These are phyloP conservation scores for Radiomyces spectabilis DNA, from an alignment of 192 early-diverging fungal species.

Conservation along the genomic window DNA sequence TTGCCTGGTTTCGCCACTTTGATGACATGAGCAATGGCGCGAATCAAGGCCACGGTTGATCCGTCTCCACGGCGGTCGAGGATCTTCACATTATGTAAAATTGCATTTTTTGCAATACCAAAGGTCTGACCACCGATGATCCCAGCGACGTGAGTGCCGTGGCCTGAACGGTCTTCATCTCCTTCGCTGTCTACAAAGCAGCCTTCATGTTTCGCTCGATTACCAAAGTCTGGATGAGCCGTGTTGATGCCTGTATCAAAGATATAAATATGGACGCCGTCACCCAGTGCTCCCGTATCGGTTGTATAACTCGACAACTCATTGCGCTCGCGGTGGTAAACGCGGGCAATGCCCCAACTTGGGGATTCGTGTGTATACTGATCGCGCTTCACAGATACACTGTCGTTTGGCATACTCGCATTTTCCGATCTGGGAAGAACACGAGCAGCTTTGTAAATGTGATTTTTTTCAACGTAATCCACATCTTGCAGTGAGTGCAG, in stretches of 20 bases:
- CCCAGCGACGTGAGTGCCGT: constrained; percentile 32
- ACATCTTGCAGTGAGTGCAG: not conserved
- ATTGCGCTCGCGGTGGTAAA: constrained; percentile 28
- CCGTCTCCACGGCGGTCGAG: constrained; percentile 46
- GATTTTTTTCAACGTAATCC: constrained; percentile 22
- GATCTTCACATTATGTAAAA: constrained; percentile 51
- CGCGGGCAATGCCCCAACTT: constrained; percentile 47
- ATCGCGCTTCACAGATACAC: too few relatives aligned
- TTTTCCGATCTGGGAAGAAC: too few relatives aligned
- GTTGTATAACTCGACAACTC: constrained; percentile 43
- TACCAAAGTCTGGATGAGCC: constrained; percentile 40
- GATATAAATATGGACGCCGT: constrained; percentile 54
- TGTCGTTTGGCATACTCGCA: too few relatives aligned
- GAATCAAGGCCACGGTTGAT: constrained; percentile 37
- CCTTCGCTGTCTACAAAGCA: constrained; percentile 30
- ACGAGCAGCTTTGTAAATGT: constrained; percentile 4
- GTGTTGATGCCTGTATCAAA: constrained; percentile 54
- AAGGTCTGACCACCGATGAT: constrained; percentile 33
- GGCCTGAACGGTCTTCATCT: constrained; percentile 31
- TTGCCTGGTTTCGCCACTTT: constrained; percentile 19
- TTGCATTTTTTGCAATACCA: constrained; percentile 62
- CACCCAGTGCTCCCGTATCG: constrained; percentile 51
- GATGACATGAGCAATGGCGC: constrained; percentile 23
- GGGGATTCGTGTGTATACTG: too few relatives aligned
- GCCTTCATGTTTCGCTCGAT: constrained; percentile 30